Base-by-base conservation (phyloP, 2,329 filamentous ascomycete species). In the Neofusicoccum umdonicola region DNA sequence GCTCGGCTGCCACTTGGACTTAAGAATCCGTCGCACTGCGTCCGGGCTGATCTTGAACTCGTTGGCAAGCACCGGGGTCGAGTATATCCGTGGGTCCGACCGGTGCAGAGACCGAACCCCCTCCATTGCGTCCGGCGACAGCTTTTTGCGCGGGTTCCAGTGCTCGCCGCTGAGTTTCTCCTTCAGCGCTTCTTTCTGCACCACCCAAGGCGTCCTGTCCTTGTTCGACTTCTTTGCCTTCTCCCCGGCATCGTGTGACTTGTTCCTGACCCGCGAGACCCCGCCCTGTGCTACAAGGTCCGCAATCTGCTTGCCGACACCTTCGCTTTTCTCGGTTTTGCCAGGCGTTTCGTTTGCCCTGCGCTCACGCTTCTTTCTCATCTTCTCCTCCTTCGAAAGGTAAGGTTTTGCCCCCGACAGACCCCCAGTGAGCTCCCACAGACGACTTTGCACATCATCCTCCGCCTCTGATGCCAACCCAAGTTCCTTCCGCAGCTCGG, bases 41-140 rank as follows among this genome's bases (percentile, higher is more conserved):
- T 99, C 95, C 2, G 91, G 83, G 0, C 92, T 93, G n/a, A 97
- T 83, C 75, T 93, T 84, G 78, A 98, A 99, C 70, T 92, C 87
- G 1, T 87, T 73, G 0, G 94, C 87, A 13, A 98, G 86, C 39
- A 87, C 84, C 15, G 84, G 77, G 0, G 90, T 96, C 3, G 89
- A 90, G 79, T 93, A 97, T 65, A 85, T 83, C 2, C 90, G 84
- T 0, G 94, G 92, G 67, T 92, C 89, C 70, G 92, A 88, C 31
- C 84, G 81, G 76, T 97, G 87, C 39, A 99, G 82, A 19, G 91
- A 89, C 47, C 93, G 88, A 70, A 99, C 96, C 47, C 93, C 93
- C n/a, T 91, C 89, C 37, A 97, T 82, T 0, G 93, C 92, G 76
- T 98, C 94, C 0, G 95, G 95, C 0, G 95, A 98, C 9, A 99